Evolutionary conservation across 2,329 filamentous ascomycete species (phyloP).

Genomic region (Paecilomyces formosus): DNA sequence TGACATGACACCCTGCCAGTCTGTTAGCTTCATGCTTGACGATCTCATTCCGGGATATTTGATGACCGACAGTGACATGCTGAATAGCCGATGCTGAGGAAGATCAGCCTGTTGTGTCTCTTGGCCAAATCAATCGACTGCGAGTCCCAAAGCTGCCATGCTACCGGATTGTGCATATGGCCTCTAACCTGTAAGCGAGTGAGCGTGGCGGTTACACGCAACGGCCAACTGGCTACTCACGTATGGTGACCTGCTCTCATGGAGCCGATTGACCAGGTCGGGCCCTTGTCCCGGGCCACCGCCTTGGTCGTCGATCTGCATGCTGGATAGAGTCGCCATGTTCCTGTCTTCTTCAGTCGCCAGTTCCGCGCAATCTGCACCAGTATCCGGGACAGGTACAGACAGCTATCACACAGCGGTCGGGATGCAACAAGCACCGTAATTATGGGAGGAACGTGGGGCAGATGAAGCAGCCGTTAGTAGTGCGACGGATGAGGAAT

Average conservation of each 20-base stretch:
- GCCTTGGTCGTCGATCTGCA: slow-evolving; percentile 20
- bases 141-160: slow-evolving; percentile 83
- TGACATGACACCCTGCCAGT: slow-evolving; percentile 69
- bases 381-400: background rate
- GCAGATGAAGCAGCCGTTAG: background rate
- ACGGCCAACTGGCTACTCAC: slow-evolving; percentile 35
- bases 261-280: slow-evolving; percentile 49
- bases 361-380: background rate
- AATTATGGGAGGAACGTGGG: background rate
- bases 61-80: slow-evolving; percentile 77
- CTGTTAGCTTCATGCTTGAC: background rate
- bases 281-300: slow-evolving; percentile 14
- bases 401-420: background rate
- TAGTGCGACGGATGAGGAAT: background rate
- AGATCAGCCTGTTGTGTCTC: slow-evolving; percentile 78
- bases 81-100: slow-evolving; percentile 89
- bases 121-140: slow-evolving; percentile 70
- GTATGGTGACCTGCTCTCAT: slow-evolving; percentile 59
- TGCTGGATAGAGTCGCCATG: slow-evolving; percentile 20
- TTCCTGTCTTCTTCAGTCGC: background rate
- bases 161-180: slow-evolving; percentile 73
- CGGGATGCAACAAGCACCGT: background rate
- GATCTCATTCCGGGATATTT: background rate
- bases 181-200: slow-evolving; percentile 50
- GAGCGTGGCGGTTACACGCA: slow-evolving; percentile 1